These are phyloP conservation scores for Coemansia biformis DNA, from an alignment of 192 early-diverging fungal genomes.

Conservation along the genomic window DNA sequence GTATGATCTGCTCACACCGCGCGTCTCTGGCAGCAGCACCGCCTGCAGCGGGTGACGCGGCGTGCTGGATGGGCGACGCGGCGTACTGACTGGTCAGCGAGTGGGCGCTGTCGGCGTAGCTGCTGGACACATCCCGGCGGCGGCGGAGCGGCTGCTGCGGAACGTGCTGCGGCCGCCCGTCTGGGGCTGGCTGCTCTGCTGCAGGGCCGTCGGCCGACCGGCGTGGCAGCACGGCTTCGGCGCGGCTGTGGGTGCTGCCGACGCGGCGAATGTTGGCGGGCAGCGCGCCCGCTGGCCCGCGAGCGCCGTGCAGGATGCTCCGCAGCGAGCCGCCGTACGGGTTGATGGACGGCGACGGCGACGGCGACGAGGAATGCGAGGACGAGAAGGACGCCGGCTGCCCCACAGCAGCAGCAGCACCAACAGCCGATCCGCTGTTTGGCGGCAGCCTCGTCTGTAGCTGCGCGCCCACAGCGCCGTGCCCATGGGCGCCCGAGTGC, in stretches of 20 bases:
- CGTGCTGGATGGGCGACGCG: background rate
- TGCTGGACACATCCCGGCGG: too few species aligned
- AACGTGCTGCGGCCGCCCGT: constrained; percentile 1
- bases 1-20: constrained; percentile 43
- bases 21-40: constrained; percentile 27
- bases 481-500: too few species aligned
- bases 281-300: constrained; percentile 5
- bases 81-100: background rate
- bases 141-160: too few species aligned
- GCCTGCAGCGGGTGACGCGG: background rate
- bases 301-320: constrained; percentile 10
- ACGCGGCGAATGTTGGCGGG: constrained; percentile 41
- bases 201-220: background rate
- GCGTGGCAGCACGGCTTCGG: background rate
- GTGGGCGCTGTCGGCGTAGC: too few species aligned
- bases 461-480: background rate
- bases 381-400: constrained; percentile 15
- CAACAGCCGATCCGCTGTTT: constrained; percentile 10
- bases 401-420: constrained; percentile 3
- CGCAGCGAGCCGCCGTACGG: constrained; percentile 31
- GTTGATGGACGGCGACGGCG: constrained; percentile 42
- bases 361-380: constrained; percentile 38
- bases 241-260: background rate
- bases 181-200: background rate
- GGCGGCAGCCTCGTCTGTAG: constrained; percentile 17